Evolutionary conservation across 2,329 filamentous ascomycete genomes (phyloP), one percentile per base, ranked within the genome.

Genomic region (Trichoderma arundinaceum): DNA sequence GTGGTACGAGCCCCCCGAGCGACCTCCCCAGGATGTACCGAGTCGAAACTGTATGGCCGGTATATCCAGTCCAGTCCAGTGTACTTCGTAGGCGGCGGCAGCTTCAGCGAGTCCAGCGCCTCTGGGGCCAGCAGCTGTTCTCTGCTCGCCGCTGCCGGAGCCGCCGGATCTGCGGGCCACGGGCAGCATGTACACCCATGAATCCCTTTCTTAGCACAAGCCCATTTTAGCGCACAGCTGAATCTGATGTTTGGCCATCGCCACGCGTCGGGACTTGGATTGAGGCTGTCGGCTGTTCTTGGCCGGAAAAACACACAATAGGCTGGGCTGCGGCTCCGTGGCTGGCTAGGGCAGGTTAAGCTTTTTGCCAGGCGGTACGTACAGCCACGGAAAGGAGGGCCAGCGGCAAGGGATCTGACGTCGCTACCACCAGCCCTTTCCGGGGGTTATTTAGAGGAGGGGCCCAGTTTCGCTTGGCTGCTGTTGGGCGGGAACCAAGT

Each of bases 231-330:
- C 39, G 48, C 38, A 52, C 58, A 63, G 59, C 59, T 63, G 59
- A 54, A 53, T 53, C 58, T 52, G 38, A 62, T 54, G 38, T 63
- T 41, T 63, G 51, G 61, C 61, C 61, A 49, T 33, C 39, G 54
- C 33, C 54, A 58, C 41, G 39, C 61, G 51, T 64, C 61, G 61
- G 61, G 61, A 64, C 61, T 64, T 64, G 61, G 9, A 57, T 33
- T 57, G 61, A 64, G 61, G 61, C 61, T 64, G 51, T 64, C 61
- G 61, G 61, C 61, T 64, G 61, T 57, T 64, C 17, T 17, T 28
- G 41, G 32, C 28, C 61, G 52, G 61, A 57, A 64, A 64, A 64
- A 58, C 52, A 44, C 22, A 17, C 61, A 22, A 57, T 49, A 57
- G 52, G 61, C 52, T 43, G 38, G 49, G 32, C 22, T 28, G 22